Base-by-base conservation (phyloP, 2,329 filamentous ascomycete genomes). In the Onygenales sp. region DNA sequence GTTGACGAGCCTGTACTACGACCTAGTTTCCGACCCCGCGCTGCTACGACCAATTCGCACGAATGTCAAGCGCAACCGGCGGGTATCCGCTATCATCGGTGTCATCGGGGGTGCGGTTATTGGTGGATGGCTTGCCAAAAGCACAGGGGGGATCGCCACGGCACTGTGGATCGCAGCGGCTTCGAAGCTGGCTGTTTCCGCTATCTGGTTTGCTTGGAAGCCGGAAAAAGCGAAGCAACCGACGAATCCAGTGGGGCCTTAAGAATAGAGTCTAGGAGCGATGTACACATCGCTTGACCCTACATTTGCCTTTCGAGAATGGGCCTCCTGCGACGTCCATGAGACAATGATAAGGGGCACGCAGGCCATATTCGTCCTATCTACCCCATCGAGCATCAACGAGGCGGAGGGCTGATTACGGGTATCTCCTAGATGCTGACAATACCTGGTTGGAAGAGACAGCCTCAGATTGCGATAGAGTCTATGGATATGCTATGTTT, bases 1-100 rank as follows among this genome's bases (percentile, higher is more conserved):
- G 5, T 58, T 75, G 57, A 75, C 73, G 9, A 73, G 71, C 43
- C 63, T 74, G 11, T 75, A 74, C 55, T 73, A 72, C 57, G 73
- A 75, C 55, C 67, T 74, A 45, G 69, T 69, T 2, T 68, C 69
- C 4, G 73, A 75, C 54, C 65, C 70, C 10, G 67, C 65, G 42
- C 57, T 73, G 31, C 57, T 58, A 0, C 60, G 58, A 3, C 63
- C 62, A 49, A 66, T 70, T n/a, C 62, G 59, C 13, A 57, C 64
- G 42, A 74, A 74, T 54, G 63, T 63, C 4, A 71, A 71, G 59
- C 61, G 68, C 31, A 67, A 70, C 58, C 59, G 69, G 40, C 64
- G 70, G 36, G 53, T 72, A 10, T 67, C 65, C 4, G 64, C 69
- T 9, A 70, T 72, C 11, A 63, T 70, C 13, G 62, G 58, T 9